These are phyloP conservation scores for Neurospora sp. DNA, from an alignment of 495 filamentous ascomycete species.

Conservation along the genomic window DNA sequence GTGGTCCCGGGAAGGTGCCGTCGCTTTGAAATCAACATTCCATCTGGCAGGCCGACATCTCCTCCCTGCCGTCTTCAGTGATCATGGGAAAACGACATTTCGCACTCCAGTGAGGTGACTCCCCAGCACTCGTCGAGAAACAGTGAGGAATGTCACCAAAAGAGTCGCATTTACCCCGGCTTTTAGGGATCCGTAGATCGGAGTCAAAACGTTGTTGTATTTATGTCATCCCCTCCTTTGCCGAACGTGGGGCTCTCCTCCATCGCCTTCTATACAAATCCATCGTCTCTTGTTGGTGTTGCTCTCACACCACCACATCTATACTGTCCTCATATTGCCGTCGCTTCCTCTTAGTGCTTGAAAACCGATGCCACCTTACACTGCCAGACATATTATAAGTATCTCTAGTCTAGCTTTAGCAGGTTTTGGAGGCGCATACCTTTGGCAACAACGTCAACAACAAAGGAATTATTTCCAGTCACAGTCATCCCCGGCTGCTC, in stretches of 20 bases:
- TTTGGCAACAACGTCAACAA: conserved; percentile 6
- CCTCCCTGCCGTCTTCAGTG: background rate
- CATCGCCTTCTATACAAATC: background rate
- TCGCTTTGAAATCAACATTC: background rate
- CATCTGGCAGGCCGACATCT: background rate
- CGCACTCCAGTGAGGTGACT: background rate
- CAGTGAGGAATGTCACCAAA: background rate
- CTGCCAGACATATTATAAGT: conserved; percentile 8
- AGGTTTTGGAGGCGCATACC: conserved; percentile 12
- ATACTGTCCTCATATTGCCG: background rate
- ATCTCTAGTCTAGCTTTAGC: conserved; percentile 10
- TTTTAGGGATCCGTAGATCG: background rate
- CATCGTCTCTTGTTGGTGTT: background rate
- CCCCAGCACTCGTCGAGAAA: background rate
- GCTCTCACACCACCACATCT: background rate
- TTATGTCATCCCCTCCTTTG: background rate
- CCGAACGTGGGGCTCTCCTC: background rate
- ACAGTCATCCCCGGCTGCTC: background rate
- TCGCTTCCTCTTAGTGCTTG: background rate
- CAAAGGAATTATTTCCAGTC: background rate
- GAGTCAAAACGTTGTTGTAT: background rate
- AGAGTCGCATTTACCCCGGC: background rate
- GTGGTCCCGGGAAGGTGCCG: background rate
- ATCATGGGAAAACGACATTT: background rate
- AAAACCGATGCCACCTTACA: background rate